phyloP scores from a whole-genome alignment of 805 yeast species.

The Lachancea fermentati region DNA sequence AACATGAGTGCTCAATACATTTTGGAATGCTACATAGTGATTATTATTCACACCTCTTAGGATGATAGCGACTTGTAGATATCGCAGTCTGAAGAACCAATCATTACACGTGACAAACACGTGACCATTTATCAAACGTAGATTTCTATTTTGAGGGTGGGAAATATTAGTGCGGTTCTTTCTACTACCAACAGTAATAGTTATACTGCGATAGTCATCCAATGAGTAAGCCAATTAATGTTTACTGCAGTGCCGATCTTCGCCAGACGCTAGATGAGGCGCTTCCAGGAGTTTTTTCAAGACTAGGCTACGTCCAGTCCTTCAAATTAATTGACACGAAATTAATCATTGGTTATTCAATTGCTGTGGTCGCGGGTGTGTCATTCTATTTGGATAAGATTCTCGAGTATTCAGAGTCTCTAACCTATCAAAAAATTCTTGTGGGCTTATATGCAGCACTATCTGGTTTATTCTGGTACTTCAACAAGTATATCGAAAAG shows the following conservation, averaged over 20 bases:
- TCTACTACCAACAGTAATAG: too few relatives aligned
- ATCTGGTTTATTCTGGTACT: conserved; percentile 36
- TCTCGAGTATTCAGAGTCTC: conserved; percentile 38
- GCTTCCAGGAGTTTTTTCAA: conserved; percentile 21
- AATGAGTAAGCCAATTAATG: conserved; percentile 31
- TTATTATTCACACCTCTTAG: too few relatives aligned
- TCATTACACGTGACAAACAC: not conserved
- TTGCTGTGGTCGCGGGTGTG: conserved; percentile 44
- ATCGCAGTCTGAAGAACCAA: too few relatives aligned
- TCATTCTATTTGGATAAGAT: conserved; percentile 50
- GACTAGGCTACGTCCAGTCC: conserved; percentile 22
- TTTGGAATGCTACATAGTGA: too few relatives aligned
- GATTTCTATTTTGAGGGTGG: too few relatives aligned
- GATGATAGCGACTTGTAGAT: too few relatives aligned
- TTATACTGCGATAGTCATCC: too few relatives aligned
- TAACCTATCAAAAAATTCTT: conserved; percentile 35
- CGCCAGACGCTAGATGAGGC: conserved; percentile 29
- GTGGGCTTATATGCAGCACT: conserved; percentile 38
- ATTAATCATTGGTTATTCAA: conserved; percentile 45
- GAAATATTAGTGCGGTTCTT: too few relatives aligned
- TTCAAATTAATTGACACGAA: conserved; percentile 37
- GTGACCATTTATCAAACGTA: too few relatives aligned
- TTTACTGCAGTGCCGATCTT: conserved; percentile 28
- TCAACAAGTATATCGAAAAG: conserved; percentile 36
- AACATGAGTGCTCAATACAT: too few relatives aligned